Percentiles rank a stretch among this genome's conserved stretches.
Evolutionary conservation across 352 stramenopile genomes (phyloP).

Genomic region (Phytopythium aichiense): DNA sequence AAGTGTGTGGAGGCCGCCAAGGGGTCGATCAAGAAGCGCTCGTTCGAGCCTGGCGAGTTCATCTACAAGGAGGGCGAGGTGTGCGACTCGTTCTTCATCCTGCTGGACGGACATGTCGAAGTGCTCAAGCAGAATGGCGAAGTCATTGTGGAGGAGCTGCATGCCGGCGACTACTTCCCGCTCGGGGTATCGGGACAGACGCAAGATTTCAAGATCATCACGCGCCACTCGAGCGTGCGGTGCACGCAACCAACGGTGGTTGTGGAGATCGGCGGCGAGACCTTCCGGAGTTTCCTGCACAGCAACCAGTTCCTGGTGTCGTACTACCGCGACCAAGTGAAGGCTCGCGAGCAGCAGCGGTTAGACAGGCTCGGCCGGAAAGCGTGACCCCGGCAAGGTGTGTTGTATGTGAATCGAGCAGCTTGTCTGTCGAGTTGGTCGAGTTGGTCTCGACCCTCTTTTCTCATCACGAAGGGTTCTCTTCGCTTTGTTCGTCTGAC

Average conservation of each 20-base stretch:
- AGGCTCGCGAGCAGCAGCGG: slow-evolving; percentile 54
- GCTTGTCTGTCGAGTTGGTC: neutral
- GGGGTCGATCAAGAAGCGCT: slow-evolving; percentile 58
- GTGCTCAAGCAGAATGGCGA: slow-evolving; percentile 64
- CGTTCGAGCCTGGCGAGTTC: slow-evolving; percentile 54
- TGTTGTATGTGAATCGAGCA: neutral
- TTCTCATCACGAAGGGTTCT: neutral
- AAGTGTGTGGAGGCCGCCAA: slow-evolving; percentile 75
- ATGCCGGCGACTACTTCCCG: slow-evolving; percentile 75
- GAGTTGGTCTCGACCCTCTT: neutral
- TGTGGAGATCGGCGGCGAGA: slow-evolving; percentile 77
- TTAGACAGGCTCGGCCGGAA: slow-evolving; percentile 20
- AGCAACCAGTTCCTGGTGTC: slow-evolving; percentile 82
- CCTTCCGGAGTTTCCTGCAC: slow-evolving; percentile 78
- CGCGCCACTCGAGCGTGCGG: slow-evolving; percentile 65
- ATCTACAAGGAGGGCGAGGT: slow-evolving; percentile 77
- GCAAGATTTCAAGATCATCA: slow-evolving; percentile 59
- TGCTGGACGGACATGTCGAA: slow-evolving; percentile 66
- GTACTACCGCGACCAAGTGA: slow-evolving; percentile 74
- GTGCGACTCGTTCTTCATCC: slow-evolving; percentile 78
- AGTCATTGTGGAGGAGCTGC: slow-evolving; percentile 69
- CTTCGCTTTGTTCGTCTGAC: neutral
- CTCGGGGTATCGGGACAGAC: slow-evolving; percentile 71
- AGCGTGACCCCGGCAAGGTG: slow-evolving; percentile 2
- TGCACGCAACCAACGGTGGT: slow-evolving; percentile 65